Evolutionary conservation across 1,284 basidiomycete species (phyloP), one percentile per base, ranked within the genome.

Genomic region (Austroboletus olivaceoglutinosus): DNA sequence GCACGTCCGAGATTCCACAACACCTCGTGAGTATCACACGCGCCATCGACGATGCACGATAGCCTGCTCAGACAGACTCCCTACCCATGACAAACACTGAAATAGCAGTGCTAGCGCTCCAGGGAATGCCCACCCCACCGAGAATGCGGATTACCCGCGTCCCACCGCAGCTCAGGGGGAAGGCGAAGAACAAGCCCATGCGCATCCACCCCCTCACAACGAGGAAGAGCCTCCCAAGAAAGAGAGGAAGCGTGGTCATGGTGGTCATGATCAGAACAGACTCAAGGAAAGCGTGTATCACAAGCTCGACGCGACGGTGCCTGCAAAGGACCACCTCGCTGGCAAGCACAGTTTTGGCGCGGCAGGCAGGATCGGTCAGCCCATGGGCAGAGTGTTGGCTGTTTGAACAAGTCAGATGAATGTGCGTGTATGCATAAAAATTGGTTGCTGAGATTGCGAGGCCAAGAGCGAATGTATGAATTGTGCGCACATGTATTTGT

Each of bases 71-170:
- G 25, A 38, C 27, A 42, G 23, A 29, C 16, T 5, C 15, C n/a
- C 16, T 41, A 6, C 9, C 5, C 12, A 27, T 10, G 27, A 3
- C 10, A 29, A 5, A 29, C 27, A 29, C 21, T 19, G 36, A n/a
- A 13, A 38, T 52, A 74, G 71, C 8, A n/a, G 38, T n/a, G 62
- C 71, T 45, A 51, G 65, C 30, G 55, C 59, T 2, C 52, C 65
- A 3, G 51, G 58, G 9, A 60, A 61, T n/a, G 54, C 62, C 2
- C 58, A 58, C 11, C 59, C 61, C n/a, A 53, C 65, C 36, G 71
- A 72, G 23, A 61, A 69, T n/a, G 57, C 70, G 5, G 82, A 86
- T 64, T 86, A 86, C 58, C 84, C 83, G 10, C 76, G 83, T 23
- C 83, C 84, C 13, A 71, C 75, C n/a, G 55, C 27, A 29, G 27